Conservation (phyloP, 305 asterid species). For the Fraxinus xanthoxyloides region DNA sequence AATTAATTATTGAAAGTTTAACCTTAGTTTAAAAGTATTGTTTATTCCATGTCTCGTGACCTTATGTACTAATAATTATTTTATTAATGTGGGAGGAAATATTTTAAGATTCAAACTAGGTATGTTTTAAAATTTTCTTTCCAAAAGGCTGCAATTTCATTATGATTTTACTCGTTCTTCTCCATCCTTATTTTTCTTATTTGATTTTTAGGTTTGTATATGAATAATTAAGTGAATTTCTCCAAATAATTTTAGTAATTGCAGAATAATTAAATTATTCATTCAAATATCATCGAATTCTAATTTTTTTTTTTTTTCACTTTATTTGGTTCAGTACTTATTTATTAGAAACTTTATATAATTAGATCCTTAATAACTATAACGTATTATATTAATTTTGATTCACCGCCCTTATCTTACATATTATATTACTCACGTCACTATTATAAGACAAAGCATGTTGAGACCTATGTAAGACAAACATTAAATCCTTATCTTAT, state of each 20-base stretch:
- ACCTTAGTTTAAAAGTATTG: no score
- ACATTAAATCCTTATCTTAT: no score
- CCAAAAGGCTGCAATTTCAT: neutral
- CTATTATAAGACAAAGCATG: neutral
- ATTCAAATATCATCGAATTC: neutral
- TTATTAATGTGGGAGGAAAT: neutral
- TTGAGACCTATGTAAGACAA: neutral
- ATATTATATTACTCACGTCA: neutral
- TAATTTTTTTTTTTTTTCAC: neutral
- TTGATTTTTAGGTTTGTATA: neutral
- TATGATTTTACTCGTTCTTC: neutral
- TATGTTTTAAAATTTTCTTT: no score
- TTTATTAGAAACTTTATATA: no score
- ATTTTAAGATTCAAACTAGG: neutral
- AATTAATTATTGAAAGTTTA: no score
- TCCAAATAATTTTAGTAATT: neutral
- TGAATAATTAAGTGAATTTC: neutral
- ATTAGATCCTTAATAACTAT: no score
- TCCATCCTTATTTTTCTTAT: neutral
- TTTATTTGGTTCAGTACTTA: neutral
- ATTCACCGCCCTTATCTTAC: neutral
- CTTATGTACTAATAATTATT: neutral
- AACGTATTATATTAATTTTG: no score
- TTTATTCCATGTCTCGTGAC: neutral
- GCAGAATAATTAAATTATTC: neutral